phyloP scores from a whole-genome alignment of 1,139 yeast genomes.

The Debaryomycetaceae sp. region DNA sequence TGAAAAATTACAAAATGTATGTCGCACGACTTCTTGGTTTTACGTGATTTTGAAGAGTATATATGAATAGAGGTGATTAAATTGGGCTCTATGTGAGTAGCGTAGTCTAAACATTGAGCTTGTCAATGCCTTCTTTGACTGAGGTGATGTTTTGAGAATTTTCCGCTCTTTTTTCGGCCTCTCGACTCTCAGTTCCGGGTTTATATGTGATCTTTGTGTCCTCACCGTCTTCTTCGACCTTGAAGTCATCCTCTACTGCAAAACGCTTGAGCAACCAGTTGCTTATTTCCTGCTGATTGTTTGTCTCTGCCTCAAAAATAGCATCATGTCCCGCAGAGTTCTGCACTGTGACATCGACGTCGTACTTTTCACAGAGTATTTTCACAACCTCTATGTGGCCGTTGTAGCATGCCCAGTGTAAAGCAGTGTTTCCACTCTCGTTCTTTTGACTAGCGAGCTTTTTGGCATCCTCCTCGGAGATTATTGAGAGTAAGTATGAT shows the following conservation, averaged over 20 bases:
- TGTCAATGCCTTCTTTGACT: background rate
- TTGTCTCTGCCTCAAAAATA: constrained; percentile 83
- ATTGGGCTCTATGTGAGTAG: background rate
- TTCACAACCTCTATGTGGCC: constrained; percentile 77
- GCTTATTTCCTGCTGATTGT: constrained; percentile 61
- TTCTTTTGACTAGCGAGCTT: constrained; percentile 56
- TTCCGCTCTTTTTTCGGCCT: constrained; percentile 27
- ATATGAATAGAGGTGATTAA: background rate
- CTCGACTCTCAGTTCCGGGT: constrained; percentile 49
- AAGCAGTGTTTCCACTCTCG: constrained; percentile 84
- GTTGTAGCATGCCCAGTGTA: constrained; percentile 93
- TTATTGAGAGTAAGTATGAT: constrained; percentile 52
- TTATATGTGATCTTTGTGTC: constrained; percentile 45
- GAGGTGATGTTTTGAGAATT: background rate
- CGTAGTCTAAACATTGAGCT: background rate
- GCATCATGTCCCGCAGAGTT: constrained; percentile 79
- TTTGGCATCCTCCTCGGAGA: constrained; percentile 43
- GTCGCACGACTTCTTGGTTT: background rate
- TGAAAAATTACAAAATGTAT: constrained; percentile 1
- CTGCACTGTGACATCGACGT: constrained; percentile 77
- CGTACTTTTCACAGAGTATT: constrained; percentile 64
- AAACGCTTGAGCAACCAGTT: constrained; percentile 69
- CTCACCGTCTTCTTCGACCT: constrained; percentile 41
- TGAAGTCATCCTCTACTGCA: constrained; percentile 60
- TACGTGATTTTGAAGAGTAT: background rate